Evolutionary conservation across 2,329 filamentous ascomycete species (phyloP), one percentile per base, ranked within the genome.

Genomic region (Phyllachora maydis): DNA sequence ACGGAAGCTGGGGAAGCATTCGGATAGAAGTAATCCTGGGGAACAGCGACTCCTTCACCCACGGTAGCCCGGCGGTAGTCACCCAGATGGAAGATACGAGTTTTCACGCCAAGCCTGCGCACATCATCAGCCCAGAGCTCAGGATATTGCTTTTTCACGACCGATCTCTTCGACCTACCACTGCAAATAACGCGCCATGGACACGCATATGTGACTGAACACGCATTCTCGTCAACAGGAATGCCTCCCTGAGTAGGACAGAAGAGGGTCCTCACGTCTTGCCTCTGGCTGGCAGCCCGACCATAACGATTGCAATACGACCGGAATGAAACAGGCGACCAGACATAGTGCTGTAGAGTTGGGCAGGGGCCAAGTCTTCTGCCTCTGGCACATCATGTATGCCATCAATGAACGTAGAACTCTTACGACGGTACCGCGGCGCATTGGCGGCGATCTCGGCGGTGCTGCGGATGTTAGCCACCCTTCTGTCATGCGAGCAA

Each of bases 321-420:
- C 88, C 88, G 12, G 88, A 93, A 49, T 98, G 88, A 46, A 98
- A 98, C 15, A 98, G 68, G 19, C 88, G 70, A 23, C 88, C 88
- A 22, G 85, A 95, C 63, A 95, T 91, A 25, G 88, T 98, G 47
- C 82, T 93, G 55, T 98, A 98, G 21, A 98, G 63, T 53, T 98
- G 88, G 35, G 88, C 88, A 15, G 88, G 88, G 4, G 88, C 88
- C 65, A 91, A 67, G 36, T 85, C 57, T 17, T 56, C 51, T 38
- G 81, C 81, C 42, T 83, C 75, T 6, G 78, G 69, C 25, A 91
- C 61, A 56, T 95, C 85, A 50, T 95, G 85, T 39, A 95, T 93
- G 34, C 79, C 85, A 58, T 95, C 88, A 39, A 93, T 83, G 46
- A 90, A 92, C 18, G 83, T 93, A 35, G 82, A 93, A 38, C 85